Percentiles rank a stretch among this genome's conserved stretches.
These are phyloP conservation scores for Flaveria linearis DNA, from an alignment of 129 eudicot genomes.

Conservation along the genomic window DNA sequence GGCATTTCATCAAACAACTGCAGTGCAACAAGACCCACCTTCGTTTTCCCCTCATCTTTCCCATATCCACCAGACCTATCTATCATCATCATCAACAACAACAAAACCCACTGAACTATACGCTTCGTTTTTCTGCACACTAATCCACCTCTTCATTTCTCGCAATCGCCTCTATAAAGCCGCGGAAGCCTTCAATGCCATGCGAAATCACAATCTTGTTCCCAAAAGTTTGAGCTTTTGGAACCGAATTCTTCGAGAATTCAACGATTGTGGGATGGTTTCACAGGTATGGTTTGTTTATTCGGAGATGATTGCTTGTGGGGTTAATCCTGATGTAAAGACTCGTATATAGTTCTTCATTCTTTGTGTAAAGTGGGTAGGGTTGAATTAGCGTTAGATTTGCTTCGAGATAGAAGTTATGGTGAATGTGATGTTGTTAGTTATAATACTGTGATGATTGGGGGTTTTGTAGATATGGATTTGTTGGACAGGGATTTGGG, in stretches of 20 bases:
- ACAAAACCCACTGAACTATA: conserved; percentile 28
- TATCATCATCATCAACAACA: conserved; percentile 35
- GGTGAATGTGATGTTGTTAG: conserved; percentile 53
- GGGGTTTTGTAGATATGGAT: conserved; percentile 71
- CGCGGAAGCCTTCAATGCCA: conserved; percentile 50
- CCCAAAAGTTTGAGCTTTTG: conserved; percentile 47
- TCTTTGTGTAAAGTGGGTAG: conserved; percentile 68
- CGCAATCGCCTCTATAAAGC: conserved; percentile 60
- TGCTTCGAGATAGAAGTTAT: conserved; percentile 37
- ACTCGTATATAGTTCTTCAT: conserved; percentile 61
- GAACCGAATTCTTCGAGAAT: conserved; percentile 57
- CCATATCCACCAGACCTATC: conserved; percentile 2
- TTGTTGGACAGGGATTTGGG: conserved; percentile 63
- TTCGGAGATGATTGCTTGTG: conserved; percentile 60
- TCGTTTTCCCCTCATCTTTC: conserved; percentile 1
- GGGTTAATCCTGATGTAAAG: conserved; percentile 51
- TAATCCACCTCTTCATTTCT: conserved; percentile 74
- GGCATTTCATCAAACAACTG: conserved; percentile 64
- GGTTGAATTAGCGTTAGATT: conserved; percentile 50
- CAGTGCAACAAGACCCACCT: conserved; percentile 24
- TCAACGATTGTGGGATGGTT: conserved; percentile 54
- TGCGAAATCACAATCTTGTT: conserved; percentile 42
- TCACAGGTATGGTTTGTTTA: conserved; percentile 63
- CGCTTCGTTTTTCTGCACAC: conserved; percentile 70
- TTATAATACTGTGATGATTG: conserved; percentile 89